These are phyloP conservation scores for Saturnispora dispora DNA, from an alignment of 805 yeast genomes.

Conservation along the genomic window DNA sequence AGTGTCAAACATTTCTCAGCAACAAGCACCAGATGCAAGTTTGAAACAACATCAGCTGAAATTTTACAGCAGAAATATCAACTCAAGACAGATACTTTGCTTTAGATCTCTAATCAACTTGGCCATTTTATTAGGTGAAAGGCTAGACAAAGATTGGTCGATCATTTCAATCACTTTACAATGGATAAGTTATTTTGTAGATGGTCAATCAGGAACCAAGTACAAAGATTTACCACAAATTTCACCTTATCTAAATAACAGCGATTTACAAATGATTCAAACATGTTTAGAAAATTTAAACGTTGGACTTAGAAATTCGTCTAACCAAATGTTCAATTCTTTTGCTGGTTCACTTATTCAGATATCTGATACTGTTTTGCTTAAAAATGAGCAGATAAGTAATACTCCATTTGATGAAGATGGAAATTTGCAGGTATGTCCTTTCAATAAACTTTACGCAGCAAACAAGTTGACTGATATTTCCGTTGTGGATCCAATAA, in stretches of 20 bases:
- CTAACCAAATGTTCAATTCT: slow-evolving; percentile 39
- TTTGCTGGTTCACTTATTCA: slow-evolving; percentile 39
- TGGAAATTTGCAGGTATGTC: slow-evolving; percentile 31
- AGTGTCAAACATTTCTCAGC: slow-evolving; percentile 22
- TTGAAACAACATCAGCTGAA: slow-evolving; percentile 5
- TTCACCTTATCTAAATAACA: slow-evolving; percentile 33
- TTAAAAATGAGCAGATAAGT: slow-evolving; percentile 9
- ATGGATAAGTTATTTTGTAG: slow-evolving; percentile 66
- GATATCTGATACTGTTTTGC: slow-evolving; percentile 29
- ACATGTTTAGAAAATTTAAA: slow-evolving; percentile 48
- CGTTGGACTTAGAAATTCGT: slow-evolving; percentile 52
- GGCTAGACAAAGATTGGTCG: slow-evolving; percentile 60
- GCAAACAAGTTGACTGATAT: slow-evolving; percentile 45
- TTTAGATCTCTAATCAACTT: slow-evolving; percentile 71
- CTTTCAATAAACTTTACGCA: slow-evolving; percentile 48
- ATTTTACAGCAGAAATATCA: slow-evolving; percentile 38
- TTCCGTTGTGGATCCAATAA: slow-evolving; percentile 40
- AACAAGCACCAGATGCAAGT: background rate
- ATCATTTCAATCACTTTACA: slow-evolving; percentile 55
- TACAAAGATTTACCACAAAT: slow-evolving; percentile 35
- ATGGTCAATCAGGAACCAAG: slow-evolving; percentile 45
- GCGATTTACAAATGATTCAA: slow-evolving; percentile 45
- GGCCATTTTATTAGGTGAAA: slow-evolving; percentile 74
- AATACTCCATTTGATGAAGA: slow-evolving; percentile 16
- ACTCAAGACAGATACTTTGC: slow-evolving; percentile 63